Conservation (phyloP, 2,329 filamentous ascomycete genomes). For the Cercospora janseana region DNA sequence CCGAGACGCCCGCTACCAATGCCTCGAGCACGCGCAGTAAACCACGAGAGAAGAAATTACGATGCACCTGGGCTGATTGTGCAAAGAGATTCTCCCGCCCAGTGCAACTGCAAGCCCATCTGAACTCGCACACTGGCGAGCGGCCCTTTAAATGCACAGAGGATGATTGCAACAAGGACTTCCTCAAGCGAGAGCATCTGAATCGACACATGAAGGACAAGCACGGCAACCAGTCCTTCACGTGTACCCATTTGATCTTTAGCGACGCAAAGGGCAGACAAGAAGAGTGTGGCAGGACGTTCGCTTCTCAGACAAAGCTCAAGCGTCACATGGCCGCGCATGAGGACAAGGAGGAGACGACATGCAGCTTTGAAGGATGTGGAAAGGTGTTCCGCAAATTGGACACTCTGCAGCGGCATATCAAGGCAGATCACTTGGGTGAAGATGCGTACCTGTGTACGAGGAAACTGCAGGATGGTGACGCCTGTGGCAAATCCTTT, state of each 20-base stretch:
- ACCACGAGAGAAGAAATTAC: slow-evolving; percentile 69
- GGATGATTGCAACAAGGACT: slow-evolving; percentile 74
- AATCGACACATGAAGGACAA: slow-evolving; percentile 80
- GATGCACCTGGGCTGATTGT: slow-evolving; percentile 72
- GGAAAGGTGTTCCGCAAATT: slow-evolving; percentile 85
- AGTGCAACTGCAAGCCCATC: slow-evolving; percentile 72
- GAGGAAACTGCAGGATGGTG: slow-evolving; percentile 51
- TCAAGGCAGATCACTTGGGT: slow-evolving; percentile 71
- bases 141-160: slow-evolving; percentile 73
- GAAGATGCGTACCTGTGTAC: slow-evolving; percentile 70
- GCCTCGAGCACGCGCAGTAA: slow-evolving; percentile 26
- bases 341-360: slow-evolving; percentile 62
- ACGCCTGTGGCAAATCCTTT: slow-evolving; percentile 66
- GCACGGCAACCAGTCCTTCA: slow-evolving; percentile 69
- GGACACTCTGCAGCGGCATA: slow-evolving; percentile 78
- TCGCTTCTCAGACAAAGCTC: slow-evolving; percentile 75
- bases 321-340: slow-evolving; percentile 77
- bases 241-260: slow-evolving; percentile 58
- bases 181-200: slow-evolving; percentile 81
- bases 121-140: slow-evolving; percentile 82
- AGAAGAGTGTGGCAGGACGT: slow-evolving; percentile 72
- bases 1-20: slow-evolving; percentile 24
- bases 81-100: slow-evolving; percentile 84
- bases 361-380: slow-evolving; percentile 58
- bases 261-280: slow-evolving; percentile 20